Evolutionary conservation across 1,284 basidiomycete species (phyloP).

Genomic region (Ustilago sp.): DNA sequence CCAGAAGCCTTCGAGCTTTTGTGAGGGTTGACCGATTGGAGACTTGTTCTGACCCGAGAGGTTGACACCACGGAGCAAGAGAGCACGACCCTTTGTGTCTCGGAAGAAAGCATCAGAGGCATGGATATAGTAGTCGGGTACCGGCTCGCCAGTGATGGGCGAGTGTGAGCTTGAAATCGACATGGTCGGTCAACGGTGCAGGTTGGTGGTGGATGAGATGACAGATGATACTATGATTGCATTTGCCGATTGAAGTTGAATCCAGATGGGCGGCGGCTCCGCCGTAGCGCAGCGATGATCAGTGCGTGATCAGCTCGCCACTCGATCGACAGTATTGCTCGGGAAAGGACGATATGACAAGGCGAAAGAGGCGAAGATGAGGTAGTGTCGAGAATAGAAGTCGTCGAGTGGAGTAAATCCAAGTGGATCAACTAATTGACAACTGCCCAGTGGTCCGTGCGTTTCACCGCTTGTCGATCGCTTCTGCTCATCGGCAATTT

Average conservation of each 20-base stretch:
- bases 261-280: not conserved
- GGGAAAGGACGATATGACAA: not conserved
- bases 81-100: conserved; percentile 82
- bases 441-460: not conserved
- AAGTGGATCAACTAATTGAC: not conserved
- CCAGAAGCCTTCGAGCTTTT: conserved; percentile 83
- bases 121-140: conserved; percentile 55
- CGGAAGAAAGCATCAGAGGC: conserved; percentile 76
- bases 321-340: no score
- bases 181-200: conserved; percentile 13
- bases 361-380: not conserved
- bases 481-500: not conserved
- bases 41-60: conserved; percentile 88
- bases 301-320: not conserved
- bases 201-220: not conserved
- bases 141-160: conserved; percentile 43
- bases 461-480: not conserved
- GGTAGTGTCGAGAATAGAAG: not conserved
- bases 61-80: conserved; percentile 92
- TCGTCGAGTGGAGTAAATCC: not conserved
- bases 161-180: conserved; percentile 11
- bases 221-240: not conserved
- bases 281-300: conserved; percentile 3
- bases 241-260: not conserved
- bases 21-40: conserved; percentile 78